These are phyloP conservation scores for Cyclospora cayetanensis DNA, from an alignment of 169 alveolate species.

Conservation along the genomic window DNA sequence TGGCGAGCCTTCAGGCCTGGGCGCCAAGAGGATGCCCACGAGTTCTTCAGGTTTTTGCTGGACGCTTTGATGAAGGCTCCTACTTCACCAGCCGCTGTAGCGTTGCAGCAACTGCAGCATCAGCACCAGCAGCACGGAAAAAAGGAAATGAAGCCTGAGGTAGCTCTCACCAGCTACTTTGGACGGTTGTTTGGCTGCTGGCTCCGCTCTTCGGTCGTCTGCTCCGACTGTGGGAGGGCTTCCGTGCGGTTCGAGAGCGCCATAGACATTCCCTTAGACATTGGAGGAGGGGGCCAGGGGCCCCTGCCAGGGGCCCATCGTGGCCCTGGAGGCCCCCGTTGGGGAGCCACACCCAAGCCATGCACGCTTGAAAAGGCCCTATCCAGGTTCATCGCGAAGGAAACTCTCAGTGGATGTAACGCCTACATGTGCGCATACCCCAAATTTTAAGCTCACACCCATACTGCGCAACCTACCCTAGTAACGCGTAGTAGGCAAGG, in stretches of 20 bases:
- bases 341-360: slow-evolving; percentile 1
- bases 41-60: slow-evolving; percentile 75
- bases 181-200: slow-evolving; percentile 80
- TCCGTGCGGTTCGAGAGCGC: slow-evolving; percentile 77
- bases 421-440: slow-evolving; percentile 79
- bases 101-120: neutral
- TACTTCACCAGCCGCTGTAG: slow-evolving; percentile 38
- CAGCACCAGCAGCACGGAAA: slow-evolving; percentile 56
- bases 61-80: slow-evolving; percentile 77
- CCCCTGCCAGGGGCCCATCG: neutral
- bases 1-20: slow-evolving; percentile 77
- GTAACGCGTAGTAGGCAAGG: too few relatives aligned
- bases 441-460: too few relatives aligned
- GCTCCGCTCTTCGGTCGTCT: slow-evolving; percentile 75
- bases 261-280: slow-evolving; percentile 77
- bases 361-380: slow-evolving; percentile 78
- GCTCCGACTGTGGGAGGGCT: slow-evolving; percentile 71
- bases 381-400: slow-evolving; percentile 72
- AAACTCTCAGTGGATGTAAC: slow-evolving; percentile 75
- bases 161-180: slow-evolving; percentile 75
- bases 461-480: too few relatives aligned
- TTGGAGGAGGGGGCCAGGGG: slow-evolving; percentile 72
- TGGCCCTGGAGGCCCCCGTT: neutral
- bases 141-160: slow-evolving; percentile 73
- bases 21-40: slow-evolving; percentile 81